Conservation (phyloP, 1,284 basidiomycete species). For the Boletus smithii region DNA sequence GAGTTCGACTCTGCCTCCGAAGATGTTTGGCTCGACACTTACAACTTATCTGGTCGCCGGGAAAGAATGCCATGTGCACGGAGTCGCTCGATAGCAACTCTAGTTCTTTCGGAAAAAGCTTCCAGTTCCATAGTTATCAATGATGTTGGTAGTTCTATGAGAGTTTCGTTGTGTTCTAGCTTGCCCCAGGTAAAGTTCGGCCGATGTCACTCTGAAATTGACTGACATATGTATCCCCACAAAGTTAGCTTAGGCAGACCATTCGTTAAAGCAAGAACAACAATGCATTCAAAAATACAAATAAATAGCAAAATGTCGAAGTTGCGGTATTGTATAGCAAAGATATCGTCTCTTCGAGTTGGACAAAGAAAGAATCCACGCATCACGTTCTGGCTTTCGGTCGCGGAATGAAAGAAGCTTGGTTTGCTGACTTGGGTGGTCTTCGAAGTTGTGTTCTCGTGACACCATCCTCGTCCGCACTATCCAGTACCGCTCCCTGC, state of each 20-base stretch:
- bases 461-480: constrained; percentile 20
- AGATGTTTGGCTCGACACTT: constrained; percentile 38
- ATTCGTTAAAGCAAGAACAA: too few relatives aligned
- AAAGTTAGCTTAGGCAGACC: too few relatives aligned
- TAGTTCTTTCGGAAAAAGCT: constrained; percentile 35
- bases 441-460: constrained; percentile 1
- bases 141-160: neutral
- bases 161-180: neutral
- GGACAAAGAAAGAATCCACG: too few relatives aligned
- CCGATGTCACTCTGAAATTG: too few relatives aligned
- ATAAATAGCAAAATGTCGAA: constrained; percentile 27
- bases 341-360: constrained; percentile 9
- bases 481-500: constrained; percentile 41
- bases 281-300: too few relatives aligned
- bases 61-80: constrained; percentile 29
- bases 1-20: neutral
- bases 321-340: neutral
- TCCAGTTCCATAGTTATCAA: constrained; percentile 15
- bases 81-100: constrained; percentile 43
- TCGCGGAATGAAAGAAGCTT: constrained; percentile 29
- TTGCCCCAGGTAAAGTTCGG: neutral
- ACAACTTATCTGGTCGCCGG: constrained; percentile 52
- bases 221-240: too few relatives aligned
- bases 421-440: constrained; percentile 11
- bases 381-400: constrained; percentile 20